phyloP scores from a whole-genome alignment of 1,284 basidiomycete genomes.

The Ustilago sp. region DNA sequence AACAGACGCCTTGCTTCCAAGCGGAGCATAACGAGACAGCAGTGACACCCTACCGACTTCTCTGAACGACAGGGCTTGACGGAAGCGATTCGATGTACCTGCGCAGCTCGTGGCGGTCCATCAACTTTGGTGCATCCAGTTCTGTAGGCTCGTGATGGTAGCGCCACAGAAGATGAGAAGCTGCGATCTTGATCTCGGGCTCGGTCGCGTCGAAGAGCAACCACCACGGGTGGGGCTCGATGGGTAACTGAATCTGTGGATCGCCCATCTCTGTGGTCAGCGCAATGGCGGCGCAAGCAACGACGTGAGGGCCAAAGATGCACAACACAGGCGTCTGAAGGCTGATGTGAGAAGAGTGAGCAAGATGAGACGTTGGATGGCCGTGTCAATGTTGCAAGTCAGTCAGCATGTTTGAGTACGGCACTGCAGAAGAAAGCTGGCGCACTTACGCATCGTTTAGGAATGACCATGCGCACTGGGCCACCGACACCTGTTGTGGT shows the following conservation, averaged over 20 bases:
- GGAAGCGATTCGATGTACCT: conserved; percentile 11
- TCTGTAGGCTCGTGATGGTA: conserved; percentile 39
- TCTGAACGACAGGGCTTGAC: neutral
- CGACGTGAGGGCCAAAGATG: conserved; percentile 84
- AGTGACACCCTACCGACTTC: neutral
- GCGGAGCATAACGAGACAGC: neutral
- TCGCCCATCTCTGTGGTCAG: conserved; percentile 41
- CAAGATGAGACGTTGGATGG: neutral
- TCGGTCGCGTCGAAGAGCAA: conserved; percentile 68
- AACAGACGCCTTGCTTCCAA: neutral
- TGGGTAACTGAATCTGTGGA: conserved; percentile 63
- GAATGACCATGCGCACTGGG: conserved; percentile 69
- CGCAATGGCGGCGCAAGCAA: conserved; percentile 78
- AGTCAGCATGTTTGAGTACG: neutral
- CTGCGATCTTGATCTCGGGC: conserved; percentile 54
- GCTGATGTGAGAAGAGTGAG: conserved; percentile 70
- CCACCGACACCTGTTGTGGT: conserved; percentile 25
- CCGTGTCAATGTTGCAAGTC: neutral
- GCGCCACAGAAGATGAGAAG: conserved; percentile 55
- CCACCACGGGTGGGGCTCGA: conserved; percentile 70
- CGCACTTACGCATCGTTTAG: conserved; percentile 70
- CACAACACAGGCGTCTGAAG: conserved; percentile 91
- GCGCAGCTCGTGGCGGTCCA: conserved; percentile 29
- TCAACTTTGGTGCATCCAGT: conserved; percentile 9
- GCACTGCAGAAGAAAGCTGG: neutral